Evolutionary conservation across 1,284 basidiomycete genomes (phyloP), one percentile per base, ranked within the genome.

Genomic region (Microbotryum scabiosae): DNA sequence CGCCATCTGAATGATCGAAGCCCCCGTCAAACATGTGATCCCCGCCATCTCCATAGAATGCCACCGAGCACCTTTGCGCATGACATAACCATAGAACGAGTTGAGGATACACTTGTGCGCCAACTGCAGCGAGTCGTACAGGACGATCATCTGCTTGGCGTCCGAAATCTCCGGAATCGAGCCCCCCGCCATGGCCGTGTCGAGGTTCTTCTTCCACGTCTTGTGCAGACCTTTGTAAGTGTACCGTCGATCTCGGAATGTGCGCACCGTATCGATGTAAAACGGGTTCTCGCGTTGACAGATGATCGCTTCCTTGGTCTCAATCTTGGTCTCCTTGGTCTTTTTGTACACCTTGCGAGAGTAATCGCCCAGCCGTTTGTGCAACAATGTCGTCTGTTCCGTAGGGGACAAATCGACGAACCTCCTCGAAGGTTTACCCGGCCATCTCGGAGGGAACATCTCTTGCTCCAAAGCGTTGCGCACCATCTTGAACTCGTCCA

Each of bases 11-110:
- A 99, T 99, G 78, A 99, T 98, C 5, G 85, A 90, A 7, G 96
- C 93, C n/a, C 96, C 96, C 0, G 96, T 98, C 53, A 98, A 79
- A 78, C 96, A 99, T 10, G 96, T 99, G 71, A 99, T 97, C 23
- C 96, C 96, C 0, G 96, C 96, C 96, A 99, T 99, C 79, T 99
- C 96, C 96, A 99, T 98, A 45, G 93, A 97, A 77, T 98, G 94
- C 96, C 96, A 99, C 25, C 96, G 82, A 20, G 96, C 96, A 61
- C 96, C 96, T 75, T 99, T 99, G 45, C 94, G 86, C 96, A 98
- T 99, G 75, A 99, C 96, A 73, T 98, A 99, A 53, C 96, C 96
- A 75, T 98, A 98, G 81, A 98, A 98, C 4, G 94, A 97, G 80
- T 99, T 98, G 70, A 99, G 84, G 75, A 98, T 99, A 76, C 92